These are phyloP conservation scores for Pythium chondricola DNA, from an alignment of 352 stramenopile genomes.

Conservation along the genomic window DNA sequence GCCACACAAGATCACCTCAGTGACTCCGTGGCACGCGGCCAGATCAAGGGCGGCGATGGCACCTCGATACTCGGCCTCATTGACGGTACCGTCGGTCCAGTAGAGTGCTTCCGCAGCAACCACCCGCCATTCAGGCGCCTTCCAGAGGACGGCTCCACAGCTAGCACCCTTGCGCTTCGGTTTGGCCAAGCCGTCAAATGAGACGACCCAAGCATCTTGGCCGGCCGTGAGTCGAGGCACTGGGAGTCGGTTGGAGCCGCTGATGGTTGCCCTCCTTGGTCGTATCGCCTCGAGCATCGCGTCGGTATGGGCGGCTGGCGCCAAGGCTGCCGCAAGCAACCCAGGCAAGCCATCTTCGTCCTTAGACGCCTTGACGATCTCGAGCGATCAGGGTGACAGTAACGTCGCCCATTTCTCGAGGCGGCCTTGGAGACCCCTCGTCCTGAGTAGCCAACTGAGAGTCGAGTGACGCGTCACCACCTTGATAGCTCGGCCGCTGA, in stretches of 20 bases:
- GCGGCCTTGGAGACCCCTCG: too few relatives aligned
- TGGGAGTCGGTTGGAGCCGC: constrained; percentile 3
- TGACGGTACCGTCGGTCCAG: constrained; percentile 12
- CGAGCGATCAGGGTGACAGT: constrained; percentile 9
- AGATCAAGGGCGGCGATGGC: constrained; percentile 2
- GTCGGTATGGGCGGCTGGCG: not conserved
- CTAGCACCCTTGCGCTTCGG: constrained; percentile 3
- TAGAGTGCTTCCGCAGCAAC: not conserved
- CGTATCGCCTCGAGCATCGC: constrained; percentile 4
- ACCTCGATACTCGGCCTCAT: constrained; percentile 19
- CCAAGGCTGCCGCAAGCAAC: constrained; percentile 1
- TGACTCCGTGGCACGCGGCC: not conserved
- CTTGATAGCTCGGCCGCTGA: not conserved
- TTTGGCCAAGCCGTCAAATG: constrained; percentile 19
- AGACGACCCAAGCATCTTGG: constrained; percentile 3
- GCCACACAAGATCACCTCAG: constrained; percentile 13
- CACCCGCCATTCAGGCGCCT: constrained; percentile 1
- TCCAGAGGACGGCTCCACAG: constrained; percentile 16
- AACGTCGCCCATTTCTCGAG: not conserved
- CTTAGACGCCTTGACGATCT: not conserved
- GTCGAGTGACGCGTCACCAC: constrained; percentile 3
- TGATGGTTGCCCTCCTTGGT: constrained; percentile 3
- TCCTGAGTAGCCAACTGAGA: too few relatives aligned
- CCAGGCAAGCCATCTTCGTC: constrained; percentile 5
- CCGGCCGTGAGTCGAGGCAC: not conserved